Evolutionary conservation across 2,329 filamentous ascomycete species (phyloP), one percentile per base, ranked within the genome.

Genomic region (Mycocentrospora acerina): DNA sequence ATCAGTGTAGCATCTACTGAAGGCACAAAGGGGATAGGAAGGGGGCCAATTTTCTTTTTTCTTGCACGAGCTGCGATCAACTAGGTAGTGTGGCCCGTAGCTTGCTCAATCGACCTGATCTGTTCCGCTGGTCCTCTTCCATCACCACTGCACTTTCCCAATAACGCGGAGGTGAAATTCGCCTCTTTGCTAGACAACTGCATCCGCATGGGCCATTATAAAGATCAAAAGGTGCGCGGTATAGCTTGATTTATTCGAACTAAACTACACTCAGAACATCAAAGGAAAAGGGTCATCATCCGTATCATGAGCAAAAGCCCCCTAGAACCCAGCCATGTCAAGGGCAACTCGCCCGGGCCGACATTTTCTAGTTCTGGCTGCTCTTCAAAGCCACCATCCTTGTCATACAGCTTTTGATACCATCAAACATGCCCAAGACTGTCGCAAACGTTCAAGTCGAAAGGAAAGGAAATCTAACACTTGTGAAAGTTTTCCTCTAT

Each of bases 401-500:
- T 59, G 47, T 57, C 55, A 58, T 53, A 53, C 57, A 60, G 57
- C 54, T 44, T 57, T 58, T 53, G 61, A 45, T 55, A 51, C 60
- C 57, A 55, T 57, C 55, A 53, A 58, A 53, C 62, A 60, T 53
- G 55, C 54, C 58, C 59, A 59, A 54, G 50, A 57, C 59, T 57
- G 60, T 60, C 54, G 53, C 46, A 51, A 53, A 55, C 51, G 42
- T 57, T 58, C 50, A 59, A 50, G 46, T 58, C 51, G 58, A 49
- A 52, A 57, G 37, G 42, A 58, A 67, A 68, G 59, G 59, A 71
- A 69, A 66, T 70, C 68, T 71, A 74, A 64, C 54, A 62, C 50
- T 64, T 61, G 60, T 60, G 60, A 59, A 54, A 69, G 62, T 64
- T 70, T 66, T 58, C 67, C 64, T 75, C 73, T 95, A 96, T 79